Conservation (phyloP, 1,139 yeast genomes). For the Groenewaldozyma sp. region DNA sequence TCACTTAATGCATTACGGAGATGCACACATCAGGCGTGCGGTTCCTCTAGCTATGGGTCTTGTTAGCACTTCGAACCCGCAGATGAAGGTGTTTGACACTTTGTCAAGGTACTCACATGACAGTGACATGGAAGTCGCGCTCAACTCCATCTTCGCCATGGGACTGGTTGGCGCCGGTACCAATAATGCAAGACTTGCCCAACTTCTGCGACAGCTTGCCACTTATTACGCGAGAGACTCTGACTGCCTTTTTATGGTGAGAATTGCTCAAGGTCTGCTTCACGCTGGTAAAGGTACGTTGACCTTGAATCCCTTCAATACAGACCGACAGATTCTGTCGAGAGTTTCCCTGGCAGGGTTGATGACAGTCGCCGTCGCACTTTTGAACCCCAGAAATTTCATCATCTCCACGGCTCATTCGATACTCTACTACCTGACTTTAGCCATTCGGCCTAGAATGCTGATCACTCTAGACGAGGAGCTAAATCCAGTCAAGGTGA, state of each 20-base stretch:
- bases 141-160: conserved; percentile 93
- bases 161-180: conserved; percentile 99
- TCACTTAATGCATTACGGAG: conserved; percentile 97
- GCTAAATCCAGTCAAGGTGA: conserved; percentile 82
- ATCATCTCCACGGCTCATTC: conserved; percentile 61
- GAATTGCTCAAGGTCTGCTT: conserved; percentile 89
- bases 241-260: conserved; percentile 83
- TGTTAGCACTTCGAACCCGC: conserved; percentile 87
- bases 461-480: conserved; percentile 87
- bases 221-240: conserved; percentile 86
- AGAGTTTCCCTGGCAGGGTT: conserved; percentile 87
- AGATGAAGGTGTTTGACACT: conserved; percentile 95
- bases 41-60: conserved; percentile 98
- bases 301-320: conserved; percentile 80
- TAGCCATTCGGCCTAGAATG: conserved; percentile 90
- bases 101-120: conserved; percentile 95
- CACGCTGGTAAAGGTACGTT: conserved; percentile 95
- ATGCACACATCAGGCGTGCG: conserved; percentile 80
- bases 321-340: conserved; percentile 79
- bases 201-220: conserved; percentile 87
- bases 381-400: conserved; percentile 73
- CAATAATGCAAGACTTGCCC: conserved; percentile 95
- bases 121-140: conserved; percentile 88
- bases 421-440: conserved; percentile 75
- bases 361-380: conserved; percentile 73